Percentiles rank a stretch among this genome's conserved stretches.
Evolutionary conservation across 495 filamentous ascomycete species (phyloP).

Genomic region (Hyaloscypha hepaticicola): DNA sequence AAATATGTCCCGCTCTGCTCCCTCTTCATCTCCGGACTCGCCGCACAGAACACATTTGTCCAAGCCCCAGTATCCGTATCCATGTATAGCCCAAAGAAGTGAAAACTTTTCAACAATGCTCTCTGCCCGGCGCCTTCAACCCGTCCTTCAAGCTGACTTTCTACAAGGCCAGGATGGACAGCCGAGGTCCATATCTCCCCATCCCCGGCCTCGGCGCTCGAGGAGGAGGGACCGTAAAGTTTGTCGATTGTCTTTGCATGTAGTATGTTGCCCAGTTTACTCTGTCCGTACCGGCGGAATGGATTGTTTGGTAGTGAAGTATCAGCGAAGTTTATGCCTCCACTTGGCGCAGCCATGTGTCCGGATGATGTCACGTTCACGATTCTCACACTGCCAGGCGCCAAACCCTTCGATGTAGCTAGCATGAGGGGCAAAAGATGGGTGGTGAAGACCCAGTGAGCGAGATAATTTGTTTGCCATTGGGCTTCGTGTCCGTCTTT

Average conservation of each 20-base stretch:
- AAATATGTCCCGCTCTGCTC: slow-evolving; percentile 42
- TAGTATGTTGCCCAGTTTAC: slow-evolving; percentile 69
- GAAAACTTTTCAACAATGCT: slow-evolving; percentile 25
- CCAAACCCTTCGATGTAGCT: slow-evolving; percentile 43
- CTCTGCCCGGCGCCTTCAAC: slow-evolving; percentile 22
- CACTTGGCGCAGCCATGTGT: slow-evolving; percentile 38
- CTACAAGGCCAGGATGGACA: slow-evolving; percentile 47
- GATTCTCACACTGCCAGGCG: slow-evolving; percentile 41
- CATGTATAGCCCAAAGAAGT: slow-evolving; percentile 31
- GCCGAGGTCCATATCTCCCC: slow-evolving; percentile 39
- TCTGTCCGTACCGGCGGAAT: slow-evolving; percentile 58
- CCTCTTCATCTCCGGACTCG: slow-evolving; percentile 39
- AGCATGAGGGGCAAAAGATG: slow-evolving; percentile 58
- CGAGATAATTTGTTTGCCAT: slow-evolving; percentile 69
- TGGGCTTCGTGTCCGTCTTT: slow-evolving; percentile 65
- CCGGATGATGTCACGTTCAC: slow-evolving; percentile 40
- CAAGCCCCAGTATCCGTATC: slow-evolving; percentile 41
- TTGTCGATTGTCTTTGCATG: slow-evolving; percentile 52
- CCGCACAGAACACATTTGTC: slow-evolving; percentile 42
- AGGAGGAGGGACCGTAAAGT: slow-evolving; percentile 39
- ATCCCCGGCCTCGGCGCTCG: slow-evolving; percentile 28
- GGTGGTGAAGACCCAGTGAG: slow-evolving; percentile 65
- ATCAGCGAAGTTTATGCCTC: slow-evolving; percentile 45
- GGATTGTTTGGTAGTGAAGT: slow-evolving; percentile 40
- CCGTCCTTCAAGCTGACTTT: slow-evolving; percentile 36